Percentiles rank a stretch among this genome's conserved stretches.
Evolutionary conservation across 108 stramenopile species (phyloP).

Genomic region (Nitzschia palea): DNA sequence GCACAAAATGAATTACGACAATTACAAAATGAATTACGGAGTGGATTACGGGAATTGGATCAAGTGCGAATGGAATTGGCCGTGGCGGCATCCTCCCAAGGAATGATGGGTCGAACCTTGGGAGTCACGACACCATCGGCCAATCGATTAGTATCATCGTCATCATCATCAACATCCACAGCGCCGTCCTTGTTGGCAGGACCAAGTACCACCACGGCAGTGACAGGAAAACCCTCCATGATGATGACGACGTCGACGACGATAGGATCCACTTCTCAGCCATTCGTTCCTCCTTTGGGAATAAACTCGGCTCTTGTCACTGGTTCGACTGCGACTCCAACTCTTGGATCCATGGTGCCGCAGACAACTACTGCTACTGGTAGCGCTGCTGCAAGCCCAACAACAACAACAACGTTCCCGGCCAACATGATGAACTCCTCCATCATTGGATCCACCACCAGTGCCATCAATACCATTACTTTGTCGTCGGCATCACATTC

Average conservation of each 20-base stretch:
- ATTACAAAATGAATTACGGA: conserved; percentile 80
- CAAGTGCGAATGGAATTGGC: conserved; percentile 81
- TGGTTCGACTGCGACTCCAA: no score
- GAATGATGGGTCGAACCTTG: conserved; percentile 38
- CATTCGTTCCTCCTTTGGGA: no score
- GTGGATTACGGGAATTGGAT: conserved; percentile 79
- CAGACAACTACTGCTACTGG: neutral
- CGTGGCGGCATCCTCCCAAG: conserved; percentile 52
- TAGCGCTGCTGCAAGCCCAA: neutral
- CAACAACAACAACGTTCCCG: neutral
- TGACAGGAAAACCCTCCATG: neutral
- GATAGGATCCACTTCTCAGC: no score
- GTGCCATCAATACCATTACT: neutral
- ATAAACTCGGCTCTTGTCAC: no score
- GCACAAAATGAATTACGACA: conserved; percentile 68
- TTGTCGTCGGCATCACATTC: conserved; percentile 12
- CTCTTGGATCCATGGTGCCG: neutral
- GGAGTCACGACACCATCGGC: conserved; percentile 58
- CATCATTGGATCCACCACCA: neutral
- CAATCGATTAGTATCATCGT: conserved; percentile 31
- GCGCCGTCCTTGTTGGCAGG: neutral
- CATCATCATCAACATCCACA: neutral
- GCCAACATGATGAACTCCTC: neutral
- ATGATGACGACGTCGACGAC: no score
- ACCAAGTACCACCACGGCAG: neutral